Percentiles rank a stretch among this genome's conserved stretches.
phyloP scores from a whole-genome alignment of 257 asterid genomes.

The Penstemon davidsonii region DNA sequence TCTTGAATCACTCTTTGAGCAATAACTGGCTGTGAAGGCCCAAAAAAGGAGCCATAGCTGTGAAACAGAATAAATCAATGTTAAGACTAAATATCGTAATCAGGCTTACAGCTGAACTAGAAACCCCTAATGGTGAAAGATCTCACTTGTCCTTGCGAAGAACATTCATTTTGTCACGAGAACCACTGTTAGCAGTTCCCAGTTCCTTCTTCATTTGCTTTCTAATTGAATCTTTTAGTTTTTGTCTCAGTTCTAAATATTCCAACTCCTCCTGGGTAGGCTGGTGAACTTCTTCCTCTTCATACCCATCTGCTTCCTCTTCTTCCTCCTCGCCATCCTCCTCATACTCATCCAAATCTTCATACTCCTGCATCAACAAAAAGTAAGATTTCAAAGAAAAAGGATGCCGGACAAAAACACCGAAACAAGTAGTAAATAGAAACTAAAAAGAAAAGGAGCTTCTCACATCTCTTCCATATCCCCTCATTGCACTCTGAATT shows the following conservation, averaged over 20 bases:
- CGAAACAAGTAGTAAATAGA: neutral
- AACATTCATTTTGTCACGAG: slow-evolving; percentile 41
- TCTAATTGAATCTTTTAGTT: slow-evolving; percentile 60
- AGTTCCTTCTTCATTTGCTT: slow-evolving; percentile 67
- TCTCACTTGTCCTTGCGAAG: slow-evolving; percentile 68
- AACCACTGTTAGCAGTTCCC: slow-evolving; percentile 51
- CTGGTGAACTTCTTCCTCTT: slow-evolving; percentile 54
- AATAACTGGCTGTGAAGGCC: slow-evolving; percentile 92
- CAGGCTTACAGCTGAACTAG: neutral
- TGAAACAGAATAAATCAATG: slow-evolving; percentile 22
- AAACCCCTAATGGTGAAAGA: neutral
- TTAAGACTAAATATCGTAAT: slow-evolving; percentile 14
- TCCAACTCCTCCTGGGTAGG: slow-evolving; percentile 76
- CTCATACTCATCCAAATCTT: slow-evolving; percentile 76
- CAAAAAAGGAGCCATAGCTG: slow-evolving; percentile 97
- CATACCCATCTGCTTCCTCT: slow-evolving; percentile 47
- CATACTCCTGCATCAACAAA: slow-evolving; percentile 57
- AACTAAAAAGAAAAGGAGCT: neutral
- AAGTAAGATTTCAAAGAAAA: neutral
- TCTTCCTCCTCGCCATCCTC: slow-evolving; percentile 60
- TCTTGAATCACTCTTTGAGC: slow-evolving; percentile 95
- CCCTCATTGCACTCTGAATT: slow-evolving; percentile 39
- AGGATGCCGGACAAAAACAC: neutral
- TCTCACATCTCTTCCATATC: slow-evolving; percentile 52
- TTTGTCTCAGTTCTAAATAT: slow-evolving; percentile 70